Evolutionary conservation across 1,139 yeast species (phyloP).

Genomic region (Zygosaccharomyces pseudobailii): DNA sequence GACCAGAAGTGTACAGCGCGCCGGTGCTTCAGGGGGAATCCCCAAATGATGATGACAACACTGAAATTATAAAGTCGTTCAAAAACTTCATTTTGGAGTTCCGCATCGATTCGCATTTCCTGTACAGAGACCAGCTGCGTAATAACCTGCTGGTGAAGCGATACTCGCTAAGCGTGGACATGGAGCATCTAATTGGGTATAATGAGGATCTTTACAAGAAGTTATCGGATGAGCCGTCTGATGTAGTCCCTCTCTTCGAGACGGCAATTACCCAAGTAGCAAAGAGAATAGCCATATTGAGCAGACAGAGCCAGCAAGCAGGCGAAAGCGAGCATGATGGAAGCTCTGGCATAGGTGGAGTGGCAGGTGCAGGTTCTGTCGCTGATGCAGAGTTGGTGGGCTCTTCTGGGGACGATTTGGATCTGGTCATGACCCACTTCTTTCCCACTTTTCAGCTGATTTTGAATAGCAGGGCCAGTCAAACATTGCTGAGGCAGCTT

Average conservation of each 20-base stretch:
- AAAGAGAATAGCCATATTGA: conserved; percentile 61
- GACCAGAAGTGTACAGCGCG: conserved; percentile 76
- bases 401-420: conserved; percentile 15
- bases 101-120: conserved; percentile 73
- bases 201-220: conserved; percentile 86
- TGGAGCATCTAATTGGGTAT: conserved; percentile 81
- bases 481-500: conserved; percentile 71
- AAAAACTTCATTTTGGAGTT: conserved; percentile 80
- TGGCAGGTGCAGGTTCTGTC: conserved; percentile 26
- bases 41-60: conserved; percentile 52
- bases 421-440: conserved; percentile 41
- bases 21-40: conserved; percentile 83
- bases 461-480: conserved; percentile 66
- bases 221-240: conserved; percentile 81
- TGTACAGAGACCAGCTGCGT: conserved; percentile 88
- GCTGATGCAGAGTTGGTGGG: conserved; percentile 38
- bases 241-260: conserved; percentile 85
- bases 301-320: conserved; percentile 14
- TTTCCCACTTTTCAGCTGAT: conserved; percentile 85
- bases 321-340: too few relatives aligned
- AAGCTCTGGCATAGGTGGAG: too few relatives aligned
- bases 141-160: conserved; percentile 78
- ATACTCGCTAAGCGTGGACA: conserved; percentile 67
- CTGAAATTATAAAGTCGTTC: conserved; percentile 77
- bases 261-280: conserved; percentile 89